These are phyloP conservation scores for Tetraselmis striata DNA, from an alignment of 139 green algal genomes.

Conservation along the genomic window DNA sequence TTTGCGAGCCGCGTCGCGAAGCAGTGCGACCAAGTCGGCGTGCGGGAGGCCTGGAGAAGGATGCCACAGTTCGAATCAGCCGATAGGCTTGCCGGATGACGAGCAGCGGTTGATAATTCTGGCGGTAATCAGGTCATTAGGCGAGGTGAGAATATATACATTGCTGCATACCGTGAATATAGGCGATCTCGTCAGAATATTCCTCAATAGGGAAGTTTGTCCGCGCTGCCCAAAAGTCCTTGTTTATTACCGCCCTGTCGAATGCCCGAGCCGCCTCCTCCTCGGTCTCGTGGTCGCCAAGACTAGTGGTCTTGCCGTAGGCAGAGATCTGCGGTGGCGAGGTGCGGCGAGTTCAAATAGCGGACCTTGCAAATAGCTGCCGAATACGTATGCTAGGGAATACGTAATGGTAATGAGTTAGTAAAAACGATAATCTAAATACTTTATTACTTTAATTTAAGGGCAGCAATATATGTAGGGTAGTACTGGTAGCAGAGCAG, in stretches of 20 bases:
- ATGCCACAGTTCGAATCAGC: too few relatives aligned
- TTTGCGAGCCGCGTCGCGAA: conserved; percentile 33
- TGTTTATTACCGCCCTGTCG: conserved; percentile 42
- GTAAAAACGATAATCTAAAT: neutral
- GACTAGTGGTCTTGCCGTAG: conserved; percentile 28
- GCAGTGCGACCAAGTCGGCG: conserved; percentile 33
- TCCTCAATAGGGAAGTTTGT: conserved; percentile 34
- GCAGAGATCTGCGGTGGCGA: conserved; percentile 21
- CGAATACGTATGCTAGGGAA: neutral
- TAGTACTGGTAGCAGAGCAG: too few relatives aligned
- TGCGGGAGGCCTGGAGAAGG: conserved; percentile 23
- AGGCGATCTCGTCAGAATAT: conserved; percentile 31
- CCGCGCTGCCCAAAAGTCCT: conserved; percentile 17
- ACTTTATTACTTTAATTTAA: neutral
- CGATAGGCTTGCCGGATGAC: too few relatives aligned
- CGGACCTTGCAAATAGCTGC: too few relatives aligned
- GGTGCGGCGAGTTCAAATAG: neutral
- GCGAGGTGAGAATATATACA: neutral
- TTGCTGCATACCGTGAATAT: conserved; percentile 16
- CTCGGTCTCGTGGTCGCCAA: conserved; percentile 46
- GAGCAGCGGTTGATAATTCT: neutral
- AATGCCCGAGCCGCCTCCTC: conserved; percentile 37
- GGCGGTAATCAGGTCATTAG: neutral
- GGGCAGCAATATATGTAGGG: neutral
- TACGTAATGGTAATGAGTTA: neutral